These are phyloP conservation scores for Penicillium longicatenatum DNA, from an alignment of 495 filamentous ascomycete species.

Conservation along the genomic window DNA sequence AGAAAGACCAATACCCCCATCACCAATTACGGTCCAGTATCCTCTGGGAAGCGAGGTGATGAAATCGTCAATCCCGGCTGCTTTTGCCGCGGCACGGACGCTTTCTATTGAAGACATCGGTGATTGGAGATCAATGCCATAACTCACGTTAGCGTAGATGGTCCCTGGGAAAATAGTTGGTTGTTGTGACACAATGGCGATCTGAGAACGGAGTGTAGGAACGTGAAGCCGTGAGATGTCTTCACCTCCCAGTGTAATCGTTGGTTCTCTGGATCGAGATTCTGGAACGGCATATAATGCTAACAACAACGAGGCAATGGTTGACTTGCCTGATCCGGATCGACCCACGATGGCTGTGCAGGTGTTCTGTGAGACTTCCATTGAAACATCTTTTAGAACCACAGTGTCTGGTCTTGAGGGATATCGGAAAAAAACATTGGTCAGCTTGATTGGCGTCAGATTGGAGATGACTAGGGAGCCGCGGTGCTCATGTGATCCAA, in stretches of 20 bases:
- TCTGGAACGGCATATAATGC: constrained; percentile 58
- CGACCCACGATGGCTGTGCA: constrained; percentile 77
- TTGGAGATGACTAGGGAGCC: constrained; percentile 45
- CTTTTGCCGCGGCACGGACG: constrained; percentile 60
- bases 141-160: constrained; percentile 76
- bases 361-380: constrained; percentile 59
- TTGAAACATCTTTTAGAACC: constrained; percentile 60
- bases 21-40: constrained; percentile 76
- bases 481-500: constrained; percentile 58
- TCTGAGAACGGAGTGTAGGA: constrained; percentile 62
- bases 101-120: constrained; percentile 37
- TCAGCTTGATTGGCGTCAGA: constrained; percentile 64
- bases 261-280: constrained; percentile 20
- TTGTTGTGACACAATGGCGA: constrained; percentile 77
- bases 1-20: constrained; percentile 72
- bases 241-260: constrained; percentile 57
- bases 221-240: constrained; percentile 62
- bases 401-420: constrained; percentile 53
- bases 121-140: constrained; percentile 59
- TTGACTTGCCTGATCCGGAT: constrained; percentile 90
- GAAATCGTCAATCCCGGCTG: constrained; percentile 80
- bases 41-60: constrained; percentile 69
- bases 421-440: constrained; percentile 67
- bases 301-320: constrained; percentile 74
- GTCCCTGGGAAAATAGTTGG: constrained; percentile 76